phyloP scores from a whole-genome alignment of 129 eudicot genomes.

The Deinandra increscens region DNA sequence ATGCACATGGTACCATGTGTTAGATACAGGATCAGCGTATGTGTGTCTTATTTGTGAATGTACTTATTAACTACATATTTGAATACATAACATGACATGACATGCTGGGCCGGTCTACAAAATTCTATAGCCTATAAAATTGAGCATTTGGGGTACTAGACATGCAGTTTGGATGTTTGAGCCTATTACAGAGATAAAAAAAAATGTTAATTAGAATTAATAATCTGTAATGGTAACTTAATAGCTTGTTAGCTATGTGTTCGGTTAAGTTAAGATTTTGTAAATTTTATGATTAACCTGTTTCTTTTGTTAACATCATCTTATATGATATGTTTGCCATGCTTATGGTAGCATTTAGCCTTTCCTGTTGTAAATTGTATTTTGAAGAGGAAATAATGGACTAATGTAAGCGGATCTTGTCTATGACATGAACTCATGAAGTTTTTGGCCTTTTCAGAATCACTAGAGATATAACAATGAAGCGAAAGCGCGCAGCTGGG shows the following conservation, averaged over 20 bases:
- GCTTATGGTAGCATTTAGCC: background rate
- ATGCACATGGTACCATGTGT: background rate
- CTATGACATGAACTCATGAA: background rate
- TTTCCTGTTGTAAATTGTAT: background rate
- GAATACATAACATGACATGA: background rate
- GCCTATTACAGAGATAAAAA: background rate
- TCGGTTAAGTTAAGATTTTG: background rate
- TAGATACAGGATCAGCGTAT: too few relatives aligned
- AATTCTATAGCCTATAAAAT: background rate
- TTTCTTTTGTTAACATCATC: background rate
- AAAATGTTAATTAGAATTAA: background rate
- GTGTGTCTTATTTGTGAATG: too few relatives aligned
- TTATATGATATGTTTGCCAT: background rate
- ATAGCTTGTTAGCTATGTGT: background rate
- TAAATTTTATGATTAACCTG: background rate
- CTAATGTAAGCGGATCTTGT: constrained; percentile 7
- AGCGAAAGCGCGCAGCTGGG: constrained; percentile 56
- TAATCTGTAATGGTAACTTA: background rate
- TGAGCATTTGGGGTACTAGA: background rate
- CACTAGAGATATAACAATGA: constrained; percentile 41
- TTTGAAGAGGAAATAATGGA: constrained; percentile 13
- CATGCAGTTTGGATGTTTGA: constrained; percentile 5
- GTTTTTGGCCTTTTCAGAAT: background rate
- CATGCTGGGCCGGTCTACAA: background rate
- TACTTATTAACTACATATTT: background rate